Evolutionary conservation across 768 basidiomycete species (phyloP), one percentile per base, ranked within the genome.

Genomic region (Russula griseocarnosa): DNA sequence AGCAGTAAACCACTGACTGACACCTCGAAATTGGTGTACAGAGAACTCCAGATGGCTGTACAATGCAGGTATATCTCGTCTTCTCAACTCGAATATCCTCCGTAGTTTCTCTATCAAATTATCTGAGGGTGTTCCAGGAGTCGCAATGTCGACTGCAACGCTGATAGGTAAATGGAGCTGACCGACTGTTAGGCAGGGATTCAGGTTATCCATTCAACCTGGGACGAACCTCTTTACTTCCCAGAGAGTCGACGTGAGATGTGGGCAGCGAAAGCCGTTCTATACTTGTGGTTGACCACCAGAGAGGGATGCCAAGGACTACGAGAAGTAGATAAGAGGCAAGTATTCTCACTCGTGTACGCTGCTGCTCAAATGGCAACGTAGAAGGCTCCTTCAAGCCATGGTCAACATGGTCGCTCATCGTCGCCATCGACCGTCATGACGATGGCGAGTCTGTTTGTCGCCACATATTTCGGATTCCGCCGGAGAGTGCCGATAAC

Each of bases 231-330:
- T 68, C 54, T 56, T 66, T 68, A 18, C 51, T 30, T 20, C 32
- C 38, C 40, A 60, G 51, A 28, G 55, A 50, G 20, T 60, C 66
- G 3, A 69, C 44, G 62, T 59, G 60, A 26, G 62, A 38, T 30
- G 30, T 75, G 3, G 94, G 91, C 6, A 95, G 76, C 0, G 86
- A 77, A 16, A 88, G 79, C 30, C 95, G 84, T 71, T 94, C 83
- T 32, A 98, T 96, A 67, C 90, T 90, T 5, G 97, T 98, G 30
- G 90, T 87, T 56, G 79, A 81, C 93, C 94, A 98, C 97, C 97
- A 99, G 55, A 92, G 80, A 3, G 97, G 97, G 22, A 95, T 63
- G 1, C 87, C 88, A 8, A 92, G 75, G 38, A 96, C 67, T 40
- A 97, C 81, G 30, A 93, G 75, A 28, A 81, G 60, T 85, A 94